Percentiles rank a stretch among this genome's conserved stretches.
These are phyloP conservation scores for Camellia oleifera DNA, from an alignment of 179 eudicot species.

Conservation along the genomic window DNA sequence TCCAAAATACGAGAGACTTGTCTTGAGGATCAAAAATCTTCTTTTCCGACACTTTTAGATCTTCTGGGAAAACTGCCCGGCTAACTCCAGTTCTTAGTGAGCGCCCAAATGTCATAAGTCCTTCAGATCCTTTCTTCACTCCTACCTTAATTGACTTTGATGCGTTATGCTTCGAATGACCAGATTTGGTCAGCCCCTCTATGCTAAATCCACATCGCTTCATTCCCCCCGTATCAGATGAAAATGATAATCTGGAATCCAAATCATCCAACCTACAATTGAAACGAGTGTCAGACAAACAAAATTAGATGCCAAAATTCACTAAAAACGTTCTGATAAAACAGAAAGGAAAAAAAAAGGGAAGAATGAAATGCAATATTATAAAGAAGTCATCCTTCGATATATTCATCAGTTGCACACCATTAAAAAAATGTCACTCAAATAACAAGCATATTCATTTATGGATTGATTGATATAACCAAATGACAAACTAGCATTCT, in stretches of 20 bases:
- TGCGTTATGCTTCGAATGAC: conserved; percentile 33
- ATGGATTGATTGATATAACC: neutral
- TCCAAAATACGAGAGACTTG: conserved; percentile 77
- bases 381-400: neutral
- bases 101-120: conserved; percentile 74
- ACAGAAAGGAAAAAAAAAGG: neutral
- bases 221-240: conserved; percentile 53
- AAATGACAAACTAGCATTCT: neutral
- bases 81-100: conserved; percentile 80
- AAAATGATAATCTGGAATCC: conserved; percentile 55
- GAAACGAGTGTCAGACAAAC: conserved; percentile 8
- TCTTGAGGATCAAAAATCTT: conserved; percentile 97
- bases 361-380: neutral
- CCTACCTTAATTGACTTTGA: conserved; percentile 68
- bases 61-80: conserved; percentile 91
- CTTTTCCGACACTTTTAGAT: conserved; percentile 84
- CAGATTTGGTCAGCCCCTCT: conserved; percentile 44
- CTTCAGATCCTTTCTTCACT: conserved; percentile 77
- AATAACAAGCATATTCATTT: neutral
- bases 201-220: conserved; percentile 49
- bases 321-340: neutral
- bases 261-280: conserved; percentile 71
- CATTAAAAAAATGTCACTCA: neutral
- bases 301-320: neutral
- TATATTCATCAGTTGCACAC: neutral